Conservation (phyloP, 352 stramenopile species). For the Phytopythium ostracodes region DNA sequence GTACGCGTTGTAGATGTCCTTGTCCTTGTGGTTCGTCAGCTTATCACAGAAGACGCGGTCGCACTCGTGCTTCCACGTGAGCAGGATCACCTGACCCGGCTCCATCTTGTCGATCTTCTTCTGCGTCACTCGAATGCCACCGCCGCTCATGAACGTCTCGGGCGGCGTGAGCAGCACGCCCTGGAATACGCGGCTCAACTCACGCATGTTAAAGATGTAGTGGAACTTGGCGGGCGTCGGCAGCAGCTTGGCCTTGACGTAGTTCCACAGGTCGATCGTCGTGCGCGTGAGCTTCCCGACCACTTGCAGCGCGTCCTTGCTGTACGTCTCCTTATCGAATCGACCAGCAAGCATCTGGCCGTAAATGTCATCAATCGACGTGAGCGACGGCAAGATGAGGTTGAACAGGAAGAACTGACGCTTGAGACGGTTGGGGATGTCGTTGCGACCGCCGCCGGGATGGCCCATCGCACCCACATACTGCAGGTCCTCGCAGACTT, state of each 20-base stretch:
- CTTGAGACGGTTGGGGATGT: slow-evolving; percentile 99
- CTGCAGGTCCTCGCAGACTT: slow-evolving; percentile 96
- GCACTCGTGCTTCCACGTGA: slow-evolving; percentile 98
- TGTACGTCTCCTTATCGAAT: slow-evolving; percentile 89
- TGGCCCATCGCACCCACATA: slow-evolving; percentile 98
- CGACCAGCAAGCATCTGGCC: slow-evolving; percentile 96
- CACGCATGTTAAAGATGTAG: slow-evolving; percentile 99
- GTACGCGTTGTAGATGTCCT: slow-evolving; percentile 91
- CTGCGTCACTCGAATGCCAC: slow-evolving; percentile 76
- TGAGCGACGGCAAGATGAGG: slow-evolving; percentile 95
- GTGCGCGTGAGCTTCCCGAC: slow-evolving; percentile 93
- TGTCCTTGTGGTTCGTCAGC: slow-evolving; percentile 96
- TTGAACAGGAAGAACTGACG: slow-evolving; percentile 99
- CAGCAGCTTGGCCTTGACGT: slow-evolving; percentile 97
- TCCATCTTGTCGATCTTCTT: slow-evolving; percentile 89
- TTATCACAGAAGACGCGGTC: slow-evolving; percentile 98
- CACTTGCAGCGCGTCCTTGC: slow-evolving; percentile 77
- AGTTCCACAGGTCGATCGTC: slow-evolving; percentile 97
- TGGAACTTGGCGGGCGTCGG: slow-evolving; percentile 98
- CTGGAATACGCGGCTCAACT: slow-evolving; percentile 97
- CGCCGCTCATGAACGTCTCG: slow-evolving; percentile 92
- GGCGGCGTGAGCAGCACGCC: slow-evolving; percentile 95
- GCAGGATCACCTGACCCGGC: slow-evolving; percentile 88
- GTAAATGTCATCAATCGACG: slow-evolving; percentile 99
- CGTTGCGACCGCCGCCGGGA: slow-evolving; percentile 95